A percentile compares a stretch with the other conserved stretches of the same genome.
phyloP scores from a whole-genome alignment of 305 asterid species.

The Stenogyne calaminthoides region DNA sequence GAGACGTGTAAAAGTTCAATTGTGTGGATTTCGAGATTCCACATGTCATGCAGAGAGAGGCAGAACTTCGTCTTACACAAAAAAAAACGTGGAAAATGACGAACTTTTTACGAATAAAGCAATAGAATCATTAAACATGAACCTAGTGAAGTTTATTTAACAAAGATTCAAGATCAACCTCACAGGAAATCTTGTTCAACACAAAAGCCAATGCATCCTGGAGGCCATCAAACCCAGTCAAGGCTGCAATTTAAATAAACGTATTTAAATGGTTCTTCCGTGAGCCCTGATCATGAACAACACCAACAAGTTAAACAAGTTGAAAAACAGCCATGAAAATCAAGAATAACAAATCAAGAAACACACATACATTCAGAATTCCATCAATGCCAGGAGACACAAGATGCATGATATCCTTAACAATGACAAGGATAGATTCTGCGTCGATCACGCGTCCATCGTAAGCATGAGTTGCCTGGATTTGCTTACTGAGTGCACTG shows the following conservation, averaged over 20 bases:
- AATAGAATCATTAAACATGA: neutral
- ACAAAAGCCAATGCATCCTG: constrained; percentile 47
- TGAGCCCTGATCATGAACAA: constrained; percentile 49
- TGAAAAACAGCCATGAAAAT: neutral
- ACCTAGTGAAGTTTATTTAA: neutral
- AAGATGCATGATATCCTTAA: too few species aligned
- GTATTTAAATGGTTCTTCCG: constrained; percentile 24
- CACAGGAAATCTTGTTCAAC: constrained; percentile 66
- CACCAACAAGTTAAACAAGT: neutral
- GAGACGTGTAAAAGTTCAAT: neutral
- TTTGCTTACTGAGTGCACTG: too few species aligned
- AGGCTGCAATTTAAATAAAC: constrained; percentile 43
- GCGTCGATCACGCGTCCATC: too few species aligned
- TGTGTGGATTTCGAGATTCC: too few species aligned
- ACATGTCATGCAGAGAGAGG: too few species aligned
- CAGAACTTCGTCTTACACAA: neutral
- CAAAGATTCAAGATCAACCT: constrained; percentile 43
- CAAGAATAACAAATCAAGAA: neutral
- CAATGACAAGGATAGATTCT: too few species aligned
- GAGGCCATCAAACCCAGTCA: constrained; percentile 44
- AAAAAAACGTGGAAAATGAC: neutral
- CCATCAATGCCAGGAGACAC: too few species aligned
- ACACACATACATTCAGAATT: constrained; percentile 42
- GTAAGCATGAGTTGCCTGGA: too few species aligned
- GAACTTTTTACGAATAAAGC: neutral